Base-by-base conservation (phyloP, 768 basidiomycete genomes). In the Exidia glandulosa region DNA sequence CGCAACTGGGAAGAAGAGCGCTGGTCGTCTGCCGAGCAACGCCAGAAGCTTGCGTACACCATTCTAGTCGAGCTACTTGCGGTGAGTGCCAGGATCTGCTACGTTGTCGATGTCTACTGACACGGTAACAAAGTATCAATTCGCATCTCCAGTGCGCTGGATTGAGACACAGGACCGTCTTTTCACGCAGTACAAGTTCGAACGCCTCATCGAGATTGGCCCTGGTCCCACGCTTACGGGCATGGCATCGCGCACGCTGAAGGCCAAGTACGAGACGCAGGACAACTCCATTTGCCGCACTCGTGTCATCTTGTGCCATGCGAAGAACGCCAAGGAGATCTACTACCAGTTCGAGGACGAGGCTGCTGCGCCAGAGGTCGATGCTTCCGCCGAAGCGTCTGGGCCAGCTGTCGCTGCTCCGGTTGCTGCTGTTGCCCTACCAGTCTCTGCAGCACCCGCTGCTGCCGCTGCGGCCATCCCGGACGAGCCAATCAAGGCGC, bases 261-360 rank as follows among this genome's bases (percentile, higher is more conserved):
- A 94, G 76, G 87, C 87, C 19, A 98, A 97, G 72, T 99, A 94
- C 73, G 96, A 97, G 74, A 76, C 81, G 2, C 78, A 82, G 64
- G 96, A 99, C 66, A 90, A 93, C 65, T 90, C 94, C 4, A 76
- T 87, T 62, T 85, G 85, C 66, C 86, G 80, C 64, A 82, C 79
- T 23, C 86, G 96, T 61, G 76, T 78, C 16, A 92, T 99, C 66
- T 82, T 90, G 60, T 98, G 95, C 71, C 89, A 93, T 66, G 86
- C 95, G 36, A 99, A 98, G 82, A 86, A 99, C 70, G 80, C 79
- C 65, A 95, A 95, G 73, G 96, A 98, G 71, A 93, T 98, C 37
- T 98, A 98, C 74, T 99, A 98, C 71, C 87, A 91, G 68, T 94
- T 91, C 72, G 95, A 98, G 71, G 95, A 98, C 63, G 93, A 90